Evolutionary conservation across 768 basidiomycete species (phyloP).

Genomic region (Ramaria sp.): DNA sequence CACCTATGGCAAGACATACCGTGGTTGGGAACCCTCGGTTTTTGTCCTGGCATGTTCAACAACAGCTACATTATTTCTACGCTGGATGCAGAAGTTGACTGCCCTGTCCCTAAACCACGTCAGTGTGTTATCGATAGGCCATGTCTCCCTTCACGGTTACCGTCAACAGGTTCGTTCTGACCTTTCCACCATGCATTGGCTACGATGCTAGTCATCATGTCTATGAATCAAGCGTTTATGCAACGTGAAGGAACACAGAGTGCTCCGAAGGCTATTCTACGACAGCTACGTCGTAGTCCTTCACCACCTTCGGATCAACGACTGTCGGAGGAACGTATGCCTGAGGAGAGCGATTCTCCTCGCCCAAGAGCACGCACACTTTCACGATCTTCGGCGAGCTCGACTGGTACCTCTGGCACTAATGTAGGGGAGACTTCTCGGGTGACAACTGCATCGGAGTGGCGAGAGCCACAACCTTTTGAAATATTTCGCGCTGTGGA

Average conservation of each 20-base stretch:
- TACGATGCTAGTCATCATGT: conserved; percentile 15
- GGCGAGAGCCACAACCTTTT: conserved; percentile 35
- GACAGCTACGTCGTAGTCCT: conserved; percentile 39
- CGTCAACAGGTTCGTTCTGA: conserved; percentile 42
- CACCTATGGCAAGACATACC: neutral
- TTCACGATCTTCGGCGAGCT: neutral
- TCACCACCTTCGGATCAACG: conserved; percentile 21
- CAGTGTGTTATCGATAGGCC: conserved; percentile 36
- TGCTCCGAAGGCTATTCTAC: conserved; percentile 47
- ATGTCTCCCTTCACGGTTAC: conserved; percentile 61
- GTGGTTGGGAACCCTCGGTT: neutral
- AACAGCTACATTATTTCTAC: conserved; percentile 26
- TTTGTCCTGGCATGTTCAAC: conserved; percentile 35
- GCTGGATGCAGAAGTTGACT: conserved; percentile 10
- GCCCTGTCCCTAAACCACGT: conserved; percentile 22
- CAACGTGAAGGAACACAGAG: conserved; percentile 55
- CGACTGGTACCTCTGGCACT: neutral
- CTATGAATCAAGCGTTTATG: conserved; percentile 42
- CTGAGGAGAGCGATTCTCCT: neutral
- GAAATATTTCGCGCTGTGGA: conserved; percentile 82
- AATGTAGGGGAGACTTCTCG: neutral
- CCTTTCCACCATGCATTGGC: neutral
- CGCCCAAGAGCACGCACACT: neutral
- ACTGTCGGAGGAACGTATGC: neutral
- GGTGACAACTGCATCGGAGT: conserved; percentile 3